A percentile compares a stretch with the other conserved stretches of the same genome.
Evolutionary conservation across 2,329 filamentous ascomycete genomes (phyloP).

Genomic region (Colletotrichum tofieldiae): DNA sequence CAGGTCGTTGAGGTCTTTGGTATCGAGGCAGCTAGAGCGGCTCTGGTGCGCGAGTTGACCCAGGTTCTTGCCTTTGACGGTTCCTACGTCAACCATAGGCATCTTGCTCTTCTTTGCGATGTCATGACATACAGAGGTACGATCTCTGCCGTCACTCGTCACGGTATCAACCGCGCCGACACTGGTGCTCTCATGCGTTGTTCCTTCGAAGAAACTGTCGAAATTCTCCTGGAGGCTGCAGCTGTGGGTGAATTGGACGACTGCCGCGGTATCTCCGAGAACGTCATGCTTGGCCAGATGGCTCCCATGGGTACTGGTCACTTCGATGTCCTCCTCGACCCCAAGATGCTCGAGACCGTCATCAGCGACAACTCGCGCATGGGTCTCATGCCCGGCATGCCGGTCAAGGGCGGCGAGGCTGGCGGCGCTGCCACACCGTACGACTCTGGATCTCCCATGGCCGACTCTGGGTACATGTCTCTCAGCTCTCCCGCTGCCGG

Average conservation of each 20-base stretch:
- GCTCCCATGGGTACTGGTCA: conserved; percentile 98
- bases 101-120: conserved; percentile 94
- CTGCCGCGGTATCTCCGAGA: conserved; percentile 98
- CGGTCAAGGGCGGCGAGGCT: conserved; percentile 80
- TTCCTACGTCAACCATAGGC: conserved; percentile 99
- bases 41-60: conserved; percentile 89
- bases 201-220: conserved; percentile 99
- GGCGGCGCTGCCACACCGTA: conserved; percentile 95
- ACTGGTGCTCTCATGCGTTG: conserved; percentile 99
- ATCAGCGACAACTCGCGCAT: conserved; percentile 92
- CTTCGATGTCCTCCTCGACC: conserved; percentile 94
- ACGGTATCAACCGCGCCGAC: conserved; percentile 98
- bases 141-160: conserved; percentile 96
- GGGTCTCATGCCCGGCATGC: conserved; percentile 85
- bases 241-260: conserved; percentile 96
- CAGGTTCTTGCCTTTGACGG: conserved; percentile 97
- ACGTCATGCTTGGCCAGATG: conserved; percentile 97
- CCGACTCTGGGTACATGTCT: conserved; percentile 77
- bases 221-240: conserved; percentile 96
- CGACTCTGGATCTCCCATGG: conserved; percentile 87
- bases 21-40: conserved; percentile 92
- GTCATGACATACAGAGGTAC: conserved; percentile 97
- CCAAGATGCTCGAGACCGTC: conserved; percentile 95
- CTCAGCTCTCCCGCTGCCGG: conserved; percentile 73
- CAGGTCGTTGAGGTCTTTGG: conserved; percentile 96